Base-by-base conservation (phyloP, 2,329 filamentous ascomycete genomes). In the Botrytis tulipae region DNA sequence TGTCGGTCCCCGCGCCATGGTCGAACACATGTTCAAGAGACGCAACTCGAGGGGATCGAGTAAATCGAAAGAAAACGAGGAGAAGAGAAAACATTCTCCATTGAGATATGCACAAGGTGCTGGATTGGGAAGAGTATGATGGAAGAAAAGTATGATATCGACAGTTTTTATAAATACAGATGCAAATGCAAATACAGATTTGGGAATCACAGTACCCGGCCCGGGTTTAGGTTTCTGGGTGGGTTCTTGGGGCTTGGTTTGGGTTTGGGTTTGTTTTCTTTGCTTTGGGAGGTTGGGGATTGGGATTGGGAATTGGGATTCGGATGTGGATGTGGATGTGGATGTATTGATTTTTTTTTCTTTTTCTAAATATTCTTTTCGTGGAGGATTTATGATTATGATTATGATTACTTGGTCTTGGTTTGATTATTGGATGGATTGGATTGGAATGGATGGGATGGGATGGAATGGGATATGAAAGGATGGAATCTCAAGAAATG, bases 21-120 rank as follows among this genome's bases (percentile, higher is more conserved):
- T 92, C 76, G 87, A 89, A 80, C 88, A 90, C 75, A 86, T 91
- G 75, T 90, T 92, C 80, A 85, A 88, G 79, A 86, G 89, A 76
- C 81, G 84, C 73, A 77, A 78, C 70, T 80, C 78, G 1, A 76
- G 75, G 3, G 75, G 73, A 1, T 78, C 77, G 12, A 72, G 70
- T 5, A 79, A 77, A 65, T 74, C 76, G n/a, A 62, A 71, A 54
- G 74, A 77, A 8, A 14, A n/a, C 18, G 40, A 68, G 16, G 40
- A 72, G 46, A 73, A 59, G 59, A 32, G n/a, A 14, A 65, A 72
- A 40, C 54, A 62, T 16, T 77, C 75, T 35, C 77, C 78, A 14
- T 65, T 80, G 29, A 74, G 74, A 51, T 72, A 67, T 60, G 71
- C 71, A 12, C 61, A 68, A 44, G 69, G 74, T 12, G 71, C 73